A percentile compares a stretch with the other conserved stretches of the same genome.
Conservation (phyloP, 768 basidiomycete genomes). For the Agaricus blazei region DNA sequence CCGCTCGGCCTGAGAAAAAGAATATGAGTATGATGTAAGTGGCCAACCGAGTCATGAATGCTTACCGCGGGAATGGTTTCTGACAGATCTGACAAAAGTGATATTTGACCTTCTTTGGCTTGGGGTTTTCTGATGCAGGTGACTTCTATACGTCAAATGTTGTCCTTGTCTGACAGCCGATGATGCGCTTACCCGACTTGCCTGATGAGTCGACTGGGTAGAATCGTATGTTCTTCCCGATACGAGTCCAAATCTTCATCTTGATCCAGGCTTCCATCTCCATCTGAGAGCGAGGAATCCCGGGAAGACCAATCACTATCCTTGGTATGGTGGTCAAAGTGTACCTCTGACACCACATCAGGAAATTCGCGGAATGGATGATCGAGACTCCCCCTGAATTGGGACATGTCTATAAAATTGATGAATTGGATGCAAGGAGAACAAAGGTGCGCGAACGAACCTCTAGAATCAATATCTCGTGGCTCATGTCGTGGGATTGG, state of each 20-base stretch:
- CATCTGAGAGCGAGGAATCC: not conserved
- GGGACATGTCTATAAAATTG: not conserved
- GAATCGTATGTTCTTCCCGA: not conserved
- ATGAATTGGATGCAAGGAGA: not conserved
- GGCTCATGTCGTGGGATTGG: slow-evolving; percentile 1
- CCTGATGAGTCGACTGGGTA: not conserved
- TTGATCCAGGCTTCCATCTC: slow-evolving; percentile 1
- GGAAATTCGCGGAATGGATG: not conserved
- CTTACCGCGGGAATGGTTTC: slow-evolving; percentile 29
- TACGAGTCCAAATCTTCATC: not conserved
- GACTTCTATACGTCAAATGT: not conserved
- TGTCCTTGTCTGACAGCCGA: no score
- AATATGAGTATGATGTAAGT: not conserved
- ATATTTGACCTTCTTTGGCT: slow-evolving; percentile 29
- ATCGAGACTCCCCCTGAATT: not conserved
- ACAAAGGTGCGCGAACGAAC: not conserved
- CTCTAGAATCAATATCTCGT: not conserved
- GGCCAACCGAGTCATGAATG: not conserved
- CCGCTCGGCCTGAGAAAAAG: slow-evolving; percentile 24
- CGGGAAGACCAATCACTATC: not conserved
- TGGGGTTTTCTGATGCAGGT: slow-evolving; percentile 9
- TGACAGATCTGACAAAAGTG: slow-evolving; percentile 27
- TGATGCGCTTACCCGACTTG: not conserved
- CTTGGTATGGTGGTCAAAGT: not conserved
- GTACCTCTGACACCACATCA: not conserved